Evolutionary conservation across 352 stramenopile genomes (phyloP), one percentile per base, ranked within the genome.

Genomic region (Phytophthora fragariaefolia): DNA sequence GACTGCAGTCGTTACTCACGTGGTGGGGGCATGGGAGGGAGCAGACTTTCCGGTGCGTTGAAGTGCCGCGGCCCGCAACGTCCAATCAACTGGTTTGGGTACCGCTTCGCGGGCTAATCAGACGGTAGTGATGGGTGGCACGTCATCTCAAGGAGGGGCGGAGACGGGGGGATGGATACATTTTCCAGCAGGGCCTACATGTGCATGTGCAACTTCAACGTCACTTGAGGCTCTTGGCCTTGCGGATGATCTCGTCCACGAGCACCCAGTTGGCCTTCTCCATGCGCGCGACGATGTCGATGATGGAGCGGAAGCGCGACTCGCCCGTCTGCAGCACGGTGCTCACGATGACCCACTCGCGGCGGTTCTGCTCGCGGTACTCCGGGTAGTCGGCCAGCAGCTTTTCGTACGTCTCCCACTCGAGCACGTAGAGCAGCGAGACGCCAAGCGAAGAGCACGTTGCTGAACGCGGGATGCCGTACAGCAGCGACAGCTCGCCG

Each of bases 371-470:
- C 46, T 85, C 71, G 12, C 79, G 80, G 54, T 94, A 92, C 67
- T 93, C 82, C 0, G 86, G 84, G 46, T 85, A 94, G 51, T 90
- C 82, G n/a, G 68, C 56, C 62, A 94, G 60, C 13, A 92, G 47
- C 45, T 64, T 69, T 57, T 94, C 83, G 70, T 92, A 94, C 71
- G 79, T 80, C 63, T 83, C 71, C 79, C 80, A 89, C 63, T 92
- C 83, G 28, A 93, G 73, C 49, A 93, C 83, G 58, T 91, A 92
- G n/a, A 93, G 75, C 60, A 91, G 58, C 43, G 77, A 88, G n/a
- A 80, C 77, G 24, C 79, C 83, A 0, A 92, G 68, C 2, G 86
- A 89, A 15, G 73, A 80, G 65, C 86, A 92, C 36, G 82, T 92
- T 5, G 82, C 86, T 0, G 83, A 92, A 0, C 86, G 84, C 42